These are phyloP conservation scores for Pleurotus sapidus DNA, from an alignment of 768 basidiomycete species.

Conservation along the genomic window DNA sequence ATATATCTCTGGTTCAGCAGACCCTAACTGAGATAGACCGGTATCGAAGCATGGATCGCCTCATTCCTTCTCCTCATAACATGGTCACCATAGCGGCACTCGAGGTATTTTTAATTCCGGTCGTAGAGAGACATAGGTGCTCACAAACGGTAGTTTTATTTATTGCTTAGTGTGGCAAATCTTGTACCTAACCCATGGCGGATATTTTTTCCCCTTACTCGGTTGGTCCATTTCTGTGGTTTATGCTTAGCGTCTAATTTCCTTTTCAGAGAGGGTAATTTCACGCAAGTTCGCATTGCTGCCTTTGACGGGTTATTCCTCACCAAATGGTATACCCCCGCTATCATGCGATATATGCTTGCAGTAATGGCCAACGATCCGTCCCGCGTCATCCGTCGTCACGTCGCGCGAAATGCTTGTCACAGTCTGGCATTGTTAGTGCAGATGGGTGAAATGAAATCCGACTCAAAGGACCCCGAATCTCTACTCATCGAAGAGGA, in stretches of 20 bases:
- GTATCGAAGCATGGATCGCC: conserved; percentile 91
- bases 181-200: conserved; percentile 75
- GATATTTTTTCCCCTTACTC: conserved; percentile 83
- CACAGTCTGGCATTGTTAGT: conserved; percentile 85
- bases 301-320: conserved; percentile 94
- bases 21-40: conserved; percentile 83
- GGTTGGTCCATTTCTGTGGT: conserved; percentile 45
- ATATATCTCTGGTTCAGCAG: conserved; percentile 66
- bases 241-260: conserved; percentile 9
- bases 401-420: conserved; percentile 83
- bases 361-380: conserved; percentile 85
- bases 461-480: conserved; percentile 68
- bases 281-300: conserved; percentile 83
- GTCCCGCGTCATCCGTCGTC: conserved; percentile 78
- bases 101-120: conserved; percentile 57
- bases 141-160: conserved; percentile 58
- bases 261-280: conserved; percentile 83
- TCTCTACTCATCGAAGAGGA: conserved; percentile 85
- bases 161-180: conserved; percentile 72
- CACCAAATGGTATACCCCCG: conserved; percentile 82
- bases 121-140: neutral
- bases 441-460: conserved; percentile 89
- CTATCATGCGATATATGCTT: conserved; percentile 85
- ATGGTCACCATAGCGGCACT: conserved; percentile 88
- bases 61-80: conserved; percentile 94